Percentiles rank a stretch among this genome's conserved stretches.
phyloP scores from a whole-genome alignment of 306 rosid species.

The Inga laurina region DNA sequence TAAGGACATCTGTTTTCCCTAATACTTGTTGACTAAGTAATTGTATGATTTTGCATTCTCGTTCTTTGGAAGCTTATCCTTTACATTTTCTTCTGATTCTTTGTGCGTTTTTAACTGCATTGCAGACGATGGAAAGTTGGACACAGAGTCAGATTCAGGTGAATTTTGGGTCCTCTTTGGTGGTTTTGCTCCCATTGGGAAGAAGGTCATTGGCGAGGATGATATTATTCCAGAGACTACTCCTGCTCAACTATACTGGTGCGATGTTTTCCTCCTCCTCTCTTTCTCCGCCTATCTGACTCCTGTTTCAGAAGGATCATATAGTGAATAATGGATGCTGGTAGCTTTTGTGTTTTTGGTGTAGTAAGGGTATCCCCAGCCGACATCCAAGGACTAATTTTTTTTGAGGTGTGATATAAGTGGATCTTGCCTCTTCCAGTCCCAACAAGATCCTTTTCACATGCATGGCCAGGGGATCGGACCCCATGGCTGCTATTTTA shows the following conservation, averaged over 20 bases:
- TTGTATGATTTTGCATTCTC: slow-evolving; percentile 13
- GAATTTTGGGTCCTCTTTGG: slow-evolving; percentile 99
- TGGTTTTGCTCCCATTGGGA: slow-evolving; percentile 98
- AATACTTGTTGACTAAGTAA: slow-evolving; percentile 11
- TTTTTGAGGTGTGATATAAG: not conserved
- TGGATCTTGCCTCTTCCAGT: not conserved
- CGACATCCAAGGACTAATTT: not conserved
- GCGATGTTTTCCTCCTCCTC: slow-evolving; percentile 27
- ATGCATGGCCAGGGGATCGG: not conserved
- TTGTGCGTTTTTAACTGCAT: slow-evolving; percentile 30
- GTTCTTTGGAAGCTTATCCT: slow-evolving; percentile 29
- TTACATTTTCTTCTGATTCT: slow-evolving; percentile 8
- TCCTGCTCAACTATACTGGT: slow-evolving; percentile 92
- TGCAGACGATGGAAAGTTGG: slow-evolving; percentile 97
- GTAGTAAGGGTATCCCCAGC: not conserved
- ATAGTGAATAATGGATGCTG: slow-evolving; percentile 10
- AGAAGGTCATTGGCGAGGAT: slow-evolving; percentile 83
- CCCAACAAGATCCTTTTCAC: not conserved
- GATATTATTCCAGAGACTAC: slow-evolving; percentile 81
- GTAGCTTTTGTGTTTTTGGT: not conserved
- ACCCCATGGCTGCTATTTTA: not conserved
- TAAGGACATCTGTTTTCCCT: slow-evolving; percentile 46
- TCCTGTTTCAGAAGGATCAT: slow-evolving; percentile 22
- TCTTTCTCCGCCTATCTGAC: not conserved
- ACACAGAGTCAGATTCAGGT: slow-evolving; percentile 98